A percentile compares a stretch with the other conserved stretches of the same genome.
These are phyloP conservation scores for Senna siamea DNA, from an alignment of 306 rosid species.

Conservation along the genomic window DNA sequence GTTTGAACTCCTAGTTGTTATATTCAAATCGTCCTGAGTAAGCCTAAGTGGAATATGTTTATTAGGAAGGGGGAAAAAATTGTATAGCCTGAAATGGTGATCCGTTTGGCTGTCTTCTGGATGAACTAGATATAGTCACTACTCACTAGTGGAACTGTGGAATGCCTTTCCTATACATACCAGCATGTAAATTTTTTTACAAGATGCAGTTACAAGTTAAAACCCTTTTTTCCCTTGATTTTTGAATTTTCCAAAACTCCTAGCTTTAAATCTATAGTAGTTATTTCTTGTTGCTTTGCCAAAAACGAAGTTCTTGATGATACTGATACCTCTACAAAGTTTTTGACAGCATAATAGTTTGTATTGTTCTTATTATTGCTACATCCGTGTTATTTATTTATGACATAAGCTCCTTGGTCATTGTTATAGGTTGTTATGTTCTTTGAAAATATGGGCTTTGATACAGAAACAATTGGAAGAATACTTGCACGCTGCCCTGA, in stretches of 20 bases:
- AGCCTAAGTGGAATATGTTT: neutral
- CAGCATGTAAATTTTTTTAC: neutral
- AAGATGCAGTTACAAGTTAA: neutral
- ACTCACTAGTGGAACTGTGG: neutral
- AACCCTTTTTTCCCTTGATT: conserved; percentile 5
- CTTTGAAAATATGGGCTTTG: conserved; percentile 71
- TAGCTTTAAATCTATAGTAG: neutral
- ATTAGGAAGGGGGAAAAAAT: neutral
- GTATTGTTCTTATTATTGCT: conserved; percentile 13
- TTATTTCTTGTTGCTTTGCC: neutral
- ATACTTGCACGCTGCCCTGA: conserved; percentile 83
- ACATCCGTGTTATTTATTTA: conserved; percentile 18
- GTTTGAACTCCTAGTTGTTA: neutral
- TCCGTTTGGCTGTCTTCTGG: neutral
- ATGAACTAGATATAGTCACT: neutral
- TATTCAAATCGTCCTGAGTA: neutral
- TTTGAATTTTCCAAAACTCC: neutral
- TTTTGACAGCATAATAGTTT: conserved; percentile 30
- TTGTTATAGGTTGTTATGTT: conserved; percentile 65
- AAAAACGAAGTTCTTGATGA: neutral
- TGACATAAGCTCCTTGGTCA: conserved; percentile 19
- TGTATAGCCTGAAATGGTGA: neutral
- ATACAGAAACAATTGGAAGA: conserved; percentile 62
- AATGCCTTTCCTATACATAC: neutral
- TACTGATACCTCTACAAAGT: neutral